Evolutionary conservation across 352 stramenopile genomes (phyloP).

Genomic region (Phytopythium montanum): DNA sequence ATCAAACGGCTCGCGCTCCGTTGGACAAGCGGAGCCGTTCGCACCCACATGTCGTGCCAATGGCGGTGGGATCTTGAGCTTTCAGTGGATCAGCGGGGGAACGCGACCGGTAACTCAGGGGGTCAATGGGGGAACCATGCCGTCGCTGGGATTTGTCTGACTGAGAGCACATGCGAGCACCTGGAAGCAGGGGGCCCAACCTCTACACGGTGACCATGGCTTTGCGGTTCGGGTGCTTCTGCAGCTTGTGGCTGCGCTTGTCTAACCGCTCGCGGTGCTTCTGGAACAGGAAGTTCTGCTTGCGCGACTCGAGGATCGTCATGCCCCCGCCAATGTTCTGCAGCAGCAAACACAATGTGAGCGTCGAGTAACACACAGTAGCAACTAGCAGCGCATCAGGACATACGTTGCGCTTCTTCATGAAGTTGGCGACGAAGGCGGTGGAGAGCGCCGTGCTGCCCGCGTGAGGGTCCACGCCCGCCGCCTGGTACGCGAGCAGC

Average conservation of each 20-base stretch:
- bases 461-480: constrained; percentile 52
- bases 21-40: neutral
- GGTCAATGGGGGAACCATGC: no score
- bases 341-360: neutral
- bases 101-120: no score
- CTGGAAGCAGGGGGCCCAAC: neutral
- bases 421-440: constrained; percentile 77
- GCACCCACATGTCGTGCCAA: neutral
- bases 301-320: constrained; percentile 62
- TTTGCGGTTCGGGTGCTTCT: constrained; percentile 78
- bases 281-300: constrained; percentile 69
- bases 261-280: constrained; percentile 81
- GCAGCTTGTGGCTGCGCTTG: constrained; percentile 81
- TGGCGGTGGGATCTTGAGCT: no score
- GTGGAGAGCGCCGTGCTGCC: constrained; percentile 70
- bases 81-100: no score
- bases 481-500: constrained; percentile 68
- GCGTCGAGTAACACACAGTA: constrained; percentile 2
- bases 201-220: constrained; percentile 74
- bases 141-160: no score
- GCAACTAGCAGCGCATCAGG: neutral
- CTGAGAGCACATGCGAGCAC: no score
- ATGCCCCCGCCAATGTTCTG: constrained; percentile 77
- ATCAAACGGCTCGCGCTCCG: neutral
- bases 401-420: constrained; percentile 72